Conservation (phyloP, 2,329 filamentous ascomycete species). For the Aspergillus quadricinctus region DNA sequence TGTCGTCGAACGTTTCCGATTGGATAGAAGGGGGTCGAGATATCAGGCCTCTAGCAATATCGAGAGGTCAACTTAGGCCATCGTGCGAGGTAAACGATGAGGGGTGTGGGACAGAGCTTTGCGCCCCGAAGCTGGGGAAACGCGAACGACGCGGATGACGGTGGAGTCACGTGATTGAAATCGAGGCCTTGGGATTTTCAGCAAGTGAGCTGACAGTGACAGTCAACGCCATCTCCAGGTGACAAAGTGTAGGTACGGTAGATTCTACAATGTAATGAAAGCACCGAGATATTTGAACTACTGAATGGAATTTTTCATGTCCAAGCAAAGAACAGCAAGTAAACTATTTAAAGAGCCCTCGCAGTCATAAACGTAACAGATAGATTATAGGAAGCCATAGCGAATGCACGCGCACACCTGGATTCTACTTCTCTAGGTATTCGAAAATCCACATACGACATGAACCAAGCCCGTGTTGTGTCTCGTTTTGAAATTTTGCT, state of each 20-base stretch:
- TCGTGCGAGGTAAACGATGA: conserved; percentile 5
- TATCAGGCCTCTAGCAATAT: background rate
- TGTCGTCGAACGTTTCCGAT: background rate
- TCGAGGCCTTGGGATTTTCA: too few species aligned
- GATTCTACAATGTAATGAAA: background rate
- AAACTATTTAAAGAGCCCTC: conserved; percentile 23
- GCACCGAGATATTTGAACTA: conserved; percentile 8
- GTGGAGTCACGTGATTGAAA: conserved; percentile 10
- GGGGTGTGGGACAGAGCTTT: conserved; percentile 5
- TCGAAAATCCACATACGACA: conserved; percentile 28
- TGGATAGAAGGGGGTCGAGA: background rate
- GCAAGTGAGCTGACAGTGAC: too few species aligned
- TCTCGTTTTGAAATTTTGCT: conserved; percentile 26
- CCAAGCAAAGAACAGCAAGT: conserved; percentile 24
- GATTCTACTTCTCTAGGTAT: conserved; percentile 30
- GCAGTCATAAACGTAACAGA: conserved; percentile 28
- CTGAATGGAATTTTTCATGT: conserved; percentile 27
- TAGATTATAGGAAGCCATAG: conserved; percentile 22
- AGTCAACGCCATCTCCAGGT: too few species aligned
- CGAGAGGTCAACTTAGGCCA: conserved; percentile 1
- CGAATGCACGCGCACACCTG: conserved; percentile 24
- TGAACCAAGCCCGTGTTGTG: conserved; percentile 22
- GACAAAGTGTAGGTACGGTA: background rate
- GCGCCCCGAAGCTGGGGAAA: conserved; percentile 10
- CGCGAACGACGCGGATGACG: conserved; percentile 19